phyloP scores from a whole-genome alignment of 139 green algal species.

The Medakamo hakoo region DNA sequence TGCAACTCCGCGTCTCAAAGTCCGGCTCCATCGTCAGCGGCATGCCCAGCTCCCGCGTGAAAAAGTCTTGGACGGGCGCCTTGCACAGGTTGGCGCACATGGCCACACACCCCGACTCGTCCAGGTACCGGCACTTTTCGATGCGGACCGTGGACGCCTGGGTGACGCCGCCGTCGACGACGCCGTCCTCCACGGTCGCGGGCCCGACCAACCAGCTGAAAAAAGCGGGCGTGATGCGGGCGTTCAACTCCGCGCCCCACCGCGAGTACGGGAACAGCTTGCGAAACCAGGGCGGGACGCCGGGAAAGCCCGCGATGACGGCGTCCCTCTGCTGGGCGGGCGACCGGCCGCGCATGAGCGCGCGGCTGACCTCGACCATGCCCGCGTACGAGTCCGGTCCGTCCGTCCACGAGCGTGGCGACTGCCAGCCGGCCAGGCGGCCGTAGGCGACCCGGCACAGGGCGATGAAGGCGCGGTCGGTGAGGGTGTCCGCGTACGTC shows the following conservation, averaged over 20 bases:
- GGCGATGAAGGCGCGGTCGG: slow-evolving; percentile 43
- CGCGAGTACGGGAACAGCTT: slow-evolving; percentile 48
- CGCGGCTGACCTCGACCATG: slow-evolving; percentile 55
- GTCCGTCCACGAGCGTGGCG: slow-evolving; percentile 14
- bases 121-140: slow-evolving; percentile 47
- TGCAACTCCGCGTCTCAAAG: slow-evolving; percentile 47
- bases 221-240: slow-evolving; percentile 46
- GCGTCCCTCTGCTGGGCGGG: slow-evolving; percentile 31
- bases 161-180: slow-evolving; percentile 18
- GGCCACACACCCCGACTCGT: slow-evolving; percentile 40
- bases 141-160: slow-evolving; percentile 42
- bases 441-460: slow-evolving; percentile 45
- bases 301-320: slow-evolving; percentile 47
- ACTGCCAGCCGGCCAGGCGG: slow-evolving; percentile 32
- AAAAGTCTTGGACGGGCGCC: slow-evolving; percentile 51
- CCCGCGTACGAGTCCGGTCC: slow-evolving; percentile 33
- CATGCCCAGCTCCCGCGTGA: slow-evolving; percentile 66
- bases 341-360: slow-evolving; percentile 25
- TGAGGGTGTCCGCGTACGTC: slow-evolving; percentile 31
- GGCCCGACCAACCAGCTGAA: slow-evolving; percentile 60
- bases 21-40: slow-evolving; percentile 58
- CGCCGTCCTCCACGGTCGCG: slow-evolving; percentile 21
- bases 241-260: slow-evolving; percentile 63
- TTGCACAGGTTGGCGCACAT: slow-evolving; percentile 83
- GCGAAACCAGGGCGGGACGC: slow-evolving; percentile 38